Conservation (phyloP, 2,329 filamentous ascomycete genomes). For the Aspergillus novofumigatus region DNA sequence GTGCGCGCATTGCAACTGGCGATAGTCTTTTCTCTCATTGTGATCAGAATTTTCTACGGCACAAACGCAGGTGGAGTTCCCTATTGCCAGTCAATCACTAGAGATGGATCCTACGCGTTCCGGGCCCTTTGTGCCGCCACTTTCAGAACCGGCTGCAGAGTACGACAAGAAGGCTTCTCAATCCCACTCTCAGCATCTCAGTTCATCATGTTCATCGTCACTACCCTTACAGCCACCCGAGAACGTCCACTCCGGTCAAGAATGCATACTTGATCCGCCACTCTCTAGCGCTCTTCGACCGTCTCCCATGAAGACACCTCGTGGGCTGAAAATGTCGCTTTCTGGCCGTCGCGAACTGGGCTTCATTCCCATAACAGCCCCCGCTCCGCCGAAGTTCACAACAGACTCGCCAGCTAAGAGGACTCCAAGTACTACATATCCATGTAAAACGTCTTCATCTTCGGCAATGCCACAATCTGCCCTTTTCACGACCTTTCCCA, state of each 20-base stretch:
- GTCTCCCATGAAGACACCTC: conserved; percentile 66
- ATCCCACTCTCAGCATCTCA: conserved; percentile 41
- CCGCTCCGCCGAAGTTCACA: conserved; percentile 40
- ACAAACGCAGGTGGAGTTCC: background rate
- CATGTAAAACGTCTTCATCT: conserved; percentile 10
- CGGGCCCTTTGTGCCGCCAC: conserved; percentile 53
- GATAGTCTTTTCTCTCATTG: background rate
- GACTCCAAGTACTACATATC: conserved; percentile 31
- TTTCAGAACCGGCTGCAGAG: conserved; percentile 51
- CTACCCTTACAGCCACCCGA: conserved; percentile 45
- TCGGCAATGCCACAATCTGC: conserved; percentile 41
- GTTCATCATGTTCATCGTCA: conserved; percentile 53
- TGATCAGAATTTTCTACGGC: background rate
- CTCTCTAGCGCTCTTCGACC: conserved; percentile 46
- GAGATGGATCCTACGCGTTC: conserved; percentile 39
- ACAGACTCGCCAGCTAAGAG: conserved; percentile 49
- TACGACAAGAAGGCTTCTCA: conserved; percentile 31
- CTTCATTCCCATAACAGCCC: conserved; percentile 58
- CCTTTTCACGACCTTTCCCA: conserved; percentile 50
- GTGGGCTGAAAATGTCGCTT: conserved; percentile 51
- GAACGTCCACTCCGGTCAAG: conserved; percentile 48
- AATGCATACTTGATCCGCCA: conserved; percentile 64
- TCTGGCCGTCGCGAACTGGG: conserved; percentile 57
- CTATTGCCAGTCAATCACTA: conserved; percentile 1
- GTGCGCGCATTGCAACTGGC: background rate